A percentile compares a stretch with the other conserved stretches of the same genome.
Evolutionary conservation across 2,329 filamentous ascomycete genomes (phyloP).

Genomic region (Lachnellula occidentalis): DNA sequence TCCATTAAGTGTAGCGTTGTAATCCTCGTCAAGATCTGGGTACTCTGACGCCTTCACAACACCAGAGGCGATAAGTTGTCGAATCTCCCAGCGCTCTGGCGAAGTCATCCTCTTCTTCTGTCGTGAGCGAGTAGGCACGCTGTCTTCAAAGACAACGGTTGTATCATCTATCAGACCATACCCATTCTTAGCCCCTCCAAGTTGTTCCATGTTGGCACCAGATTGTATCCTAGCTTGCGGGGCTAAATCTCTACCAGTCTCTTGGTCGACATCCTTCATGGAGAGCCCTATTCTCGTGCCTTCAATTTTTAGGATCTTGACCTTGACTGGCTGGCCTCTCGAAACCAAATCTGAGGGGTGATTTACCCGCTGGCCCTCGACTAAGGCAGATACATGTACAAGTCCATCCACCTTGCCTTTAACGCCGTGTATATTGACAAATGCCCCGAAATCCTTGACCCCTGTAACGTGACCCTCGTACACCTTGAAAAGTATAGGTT

Average conservation of each 20-base stretch:
- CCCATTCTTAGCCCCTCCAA: constrained; percentile 62
- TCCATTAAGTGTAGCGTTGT: constrained; percentile 78
- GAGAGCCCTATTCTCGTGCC: constrained; percentile 77
- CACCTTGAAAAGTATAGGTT: constrained; percentile 76
- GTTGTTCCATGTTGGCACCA: constrained; percentile 80
- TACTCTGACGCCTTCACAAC: constrained; percentile 91
- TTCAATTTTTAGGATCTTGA: constrained; percentile 87
- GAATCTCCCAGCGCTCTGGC: constrained; percentile 95
- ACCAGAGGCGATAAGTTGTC: constrained; percentile 91
- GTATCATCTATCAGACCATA: constrained; percentile 45
- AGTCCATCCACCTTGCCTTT: constrained; percentile 85
- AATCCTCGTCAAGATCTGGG: constrained; percentile 90
- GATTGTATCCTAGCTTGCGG: constrained; percentile 75
- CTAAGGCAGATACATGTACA: constrained; percentile 87
- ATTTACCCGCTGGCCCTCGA: constrained; percentile 78
- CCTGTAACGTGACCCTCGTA: constrained; percentile 89
- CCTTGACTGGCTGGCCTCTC: constrained; percentile 77
- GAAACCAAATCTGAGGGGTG: constrained; percentile 85
- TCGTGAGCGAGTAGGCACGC: constrained; percentile 45
- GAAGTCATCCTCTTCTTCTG: constrained; percentile 90
- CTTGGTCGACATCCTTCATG: constrained; percentile 96
- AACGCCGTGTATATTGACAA: constrained; percentile 86
- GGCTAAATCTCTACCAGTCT: constrained; percentile 75
- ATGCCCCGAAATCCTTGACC: constrained; percentile 91
- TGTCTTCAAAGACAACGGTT: constrained; percentile 59